Evolutionary conservation across 768 basidiomycete genomes (phyloP).

Genomic region (Lactarius hengduanensis): DNA sequence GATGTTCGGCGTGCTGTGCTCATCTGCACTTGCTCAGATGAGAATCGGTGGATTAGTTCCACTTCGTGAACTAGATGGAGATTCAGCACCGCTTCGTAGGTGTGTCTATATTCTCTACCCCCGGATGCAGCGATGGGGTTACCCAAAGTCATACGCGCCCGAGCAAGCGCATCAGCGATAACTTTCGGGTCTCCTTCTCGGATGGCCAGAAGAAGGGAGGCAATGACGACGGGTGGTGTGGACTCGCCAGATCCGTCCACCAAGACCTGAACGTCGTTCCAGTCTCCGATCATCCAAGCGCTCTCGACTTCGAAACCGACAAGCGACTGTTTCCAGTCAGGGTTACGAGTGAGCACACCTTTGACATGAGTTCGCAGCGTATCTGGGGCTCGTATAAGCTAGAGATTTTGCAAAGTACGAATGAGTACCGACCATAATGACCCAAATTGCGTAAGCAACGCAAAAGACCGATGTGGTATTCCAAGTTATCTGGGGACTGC

Average conservation of each 20-base stretch:
- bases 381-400: conserved; percentile 48
- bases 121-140: conserved; percentile 80
- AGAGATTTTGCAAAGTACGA: not conserved
- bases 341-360: conserved; percentile 82
- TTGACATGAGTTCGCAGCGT: conserved; percentile 92
- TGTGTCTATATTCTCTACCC: conserved; percentile 74
- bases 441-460: conserved; percentile 92
- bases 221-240: conserved; percentile 68
- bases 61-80: conserved; percentile 87
- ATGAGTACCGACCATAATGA: conserved; percentile 76
- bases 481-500: conserved; percentile 83
- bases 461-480: conserved; percentile 85
- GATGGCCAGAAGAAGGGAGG: conserved; percentile 78
- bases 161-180: conserved; percentile 51
- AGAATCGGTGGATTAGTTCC: conserved; percentile 56
- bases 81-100: conserved; percentile 83
- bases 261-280: conserved; percentile 73
- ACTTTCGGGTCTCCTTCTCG: conserved; percentile 48
- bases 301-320: conserved; percentile 89
- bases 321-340: conserved; percentile 76
- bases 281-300: conserved; percentile 94
- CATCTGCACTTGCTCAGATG: conserved; percentile 41
- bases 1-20: conserved; percentile 37
- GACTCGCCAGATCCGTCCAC: conserved; percentile 49
- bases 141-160: conserved; percentile 73